Evolutionary conservation across 441 rosid genomes (phyloP).

Genomic region (Populus hybrid): DNA sequence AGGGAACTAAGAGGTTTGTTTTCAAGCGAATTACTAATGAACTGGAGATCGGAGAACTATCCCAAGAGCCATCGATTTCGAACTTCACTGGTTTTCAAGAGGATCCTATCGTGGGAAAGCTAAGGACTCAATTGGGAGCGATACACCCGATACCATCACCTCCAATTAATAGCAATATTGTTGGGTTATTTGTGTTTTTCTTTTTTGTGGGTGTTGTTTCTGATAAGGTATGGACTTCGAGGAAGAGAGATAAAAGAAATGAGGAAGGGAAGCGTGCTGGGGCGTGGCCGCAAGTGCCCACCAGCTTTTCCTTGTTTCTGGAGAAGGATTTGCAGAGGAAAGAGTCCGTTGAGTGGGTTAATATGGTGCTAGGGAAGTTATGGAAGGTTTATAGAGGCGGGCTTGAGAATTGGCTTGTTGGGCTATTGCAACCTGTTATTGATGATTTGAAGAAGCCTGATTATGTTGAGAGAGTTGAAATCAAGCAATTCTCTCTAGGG

Average conservation of each 20-base stretch:
- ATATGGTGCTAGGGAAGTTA: conserved; percentile 92
- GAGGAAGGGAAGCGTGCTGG: conserved; percentile 31
- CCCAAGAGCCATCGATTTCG: conserved; percentile 31
- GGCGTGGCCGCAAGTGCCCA: conserved; percentile 80
- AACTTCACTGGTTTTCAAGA: conserved; percentile 60
- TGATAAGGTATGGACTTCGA: conserved; percentile 81
- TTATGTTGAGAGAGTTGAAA: conserved; percentile 87
- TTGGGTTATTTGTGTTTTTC: conserved; percentile 70
- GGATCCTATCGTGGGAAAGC: conserved; percentile 86
- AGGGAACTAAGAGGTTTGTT: conserved; percentile 34
- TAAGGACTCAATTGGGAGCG: conserved; percentile 80
- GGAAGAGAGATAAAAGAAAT: conserved; percentile 41
- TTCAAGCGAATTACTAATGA: conserved; percentile 47
- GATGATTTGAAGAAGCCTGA: conserved; percentile 90
- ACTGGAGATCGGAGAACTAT: conserved; percentile 33
- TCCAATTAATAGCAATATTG: conserved; percentile 58
- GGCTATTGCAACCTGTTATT: conserved; percentile 91
- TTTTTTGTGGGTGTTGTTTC: conserved; percentile 88
- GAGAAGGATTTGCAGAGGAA: conserved; percentile 96
- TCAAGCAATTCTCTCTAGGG: conserved; percentile 90
- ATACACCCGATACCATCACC: conserved; percentile 93
- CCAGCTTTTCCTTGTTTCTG: conserved; percentile 65
- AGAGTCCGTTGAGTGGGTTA: conserved; percentile 98
- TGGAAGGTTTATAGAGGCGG: conserved; percentile 95
- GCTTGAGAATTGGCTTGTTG: conserved; percentile 86